Conservation (phyloP, 2,329 filamentous ascomycete species). For the Diaporthe nobilis region DNA sequence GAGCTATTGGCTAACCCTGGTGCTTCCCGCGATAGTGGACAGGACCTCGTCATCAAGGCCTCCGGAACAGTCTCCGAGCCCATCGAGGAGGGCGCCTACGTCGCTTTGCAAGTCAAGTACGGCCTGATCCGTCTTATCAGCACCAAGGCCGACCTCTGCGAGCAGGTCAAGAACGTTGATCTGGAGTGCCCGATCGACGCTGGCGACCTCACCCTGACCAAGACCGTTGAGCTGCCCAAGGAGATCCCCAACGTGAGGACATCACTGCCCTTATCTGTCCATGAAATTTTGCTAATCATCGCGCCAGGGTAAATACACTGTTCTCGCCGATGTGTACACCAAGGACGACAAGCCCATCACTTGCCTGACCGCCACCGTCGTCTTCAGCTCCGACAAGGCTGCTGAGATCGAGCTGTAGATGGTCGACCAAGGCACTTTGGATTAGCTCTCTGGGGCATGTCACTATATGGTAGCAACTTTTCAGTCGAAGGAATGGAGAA, state of each 20-base stretch:
- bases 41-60: conserved; percentile 83
- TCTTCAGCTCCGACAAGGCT: conserved; percentile 63
- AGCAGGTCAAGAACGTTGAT: conserved; percentile 89
- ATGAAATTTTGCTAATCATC: conserved; percentile 11
- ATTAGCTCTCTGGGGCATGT: neutral
- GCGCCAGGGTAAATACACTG: conserved; percentile 86
- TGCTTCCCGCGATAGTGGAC: conserved; percentile 70
- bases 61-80: conserved; percentile 79
- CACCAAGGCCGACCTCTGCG: conserved; percentile 86
- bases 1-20: conserved; percentile 25
- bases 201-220: conserved; percentile 80
- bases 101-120: conserved; percentile 91
- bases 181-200: conserved; percentile 89
- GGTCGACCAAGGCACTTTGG: neutral
- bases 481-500: conserved; percentile 23
- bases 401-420: conserved; percentile 40
- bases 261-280: conserved; percentile 44
- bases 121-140: conserved; percentile 91
- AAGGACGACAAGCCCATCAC: conserved; percentile 82
- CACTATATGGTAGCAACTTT: conserved; percentile 14
- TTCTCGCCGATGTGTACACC: conserved; percentile 87
- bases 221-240: conserved; percentile 86
- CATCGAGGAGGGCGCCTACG: conserved; percentile 84
- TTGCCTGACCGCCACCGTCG: conserved; percentile 83
- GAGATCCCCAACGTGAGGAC: conserved; percentile 87